Percentiles rank a stretch among this genome's conserved stretches.
Evolutionary conservation across 345 rosid genomes (phyloP).

Genomic region (Geranium rotundifolium): DNA sequence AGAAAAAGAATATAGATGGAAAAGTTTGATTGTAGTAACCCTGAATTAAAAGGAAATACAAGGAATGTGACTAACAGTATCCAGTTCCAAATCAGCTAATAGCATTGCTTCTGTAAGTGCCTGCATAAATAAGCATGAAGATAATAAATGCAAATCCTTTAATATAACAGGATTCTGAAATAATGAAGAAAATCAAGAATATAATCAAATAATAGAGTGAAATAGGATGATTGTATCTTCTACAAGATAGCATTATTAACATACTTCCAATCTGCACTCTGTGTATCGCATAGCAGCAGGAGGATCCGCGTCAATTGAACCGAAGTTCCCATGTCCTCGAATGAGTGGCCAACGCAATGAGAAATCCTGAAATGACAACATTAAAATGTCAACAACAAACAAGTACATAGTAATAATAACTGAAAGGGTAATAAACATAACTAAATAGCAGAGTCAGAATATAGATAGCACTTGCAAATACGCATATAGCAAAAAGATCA

Average conservation of each 20-base stretch:
- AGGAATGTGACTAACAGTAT: conserved; percentile 41
- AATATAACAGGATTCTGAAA: not conserved
- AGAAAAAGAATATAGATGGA: not conserved
- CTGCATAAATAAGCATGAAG: conserved; percentile 26
- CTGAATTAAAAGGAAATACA: not conserved
- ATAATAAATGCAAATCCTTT: not conserved
- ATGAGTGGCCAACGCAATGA: conserved; percentile 81
- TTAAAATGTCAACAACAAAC: not conserved
- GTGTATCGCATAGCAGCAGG: conserved; percentile 99
- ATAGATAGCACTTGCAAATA: no score
- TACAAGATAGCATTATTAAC: conserved; percentile 8
- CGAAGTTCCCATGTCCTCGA: conserved; percentile 95
- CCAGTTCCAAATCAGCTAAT: conserved; percentile 71
- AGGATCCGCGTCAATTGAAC: conserved; percentile 94
- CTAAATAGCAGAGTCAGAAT: no score
- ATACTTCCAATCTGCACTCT: conserved; percentile 86
- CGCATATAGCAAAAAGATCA: not conserved
- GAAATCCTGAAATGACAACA: conserved; percentile 44
- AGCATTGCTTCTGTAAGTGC: conserved; percentile 76
- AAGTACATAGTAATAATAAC: not conserved
- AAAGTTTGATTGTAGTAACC: no score
- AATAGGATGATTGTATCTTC: not conserved
- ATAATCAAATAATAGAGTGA: not conserved
- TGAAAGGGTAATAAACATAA: not conserved
- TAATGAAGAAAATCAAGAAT: conserved; percentile 3